These are phyloP conservation scores for Diaporthe caulivora DNA, from an alignment of 2,329 filamentous ascomycete genomes.

Conservation along the genomic window DNA sequence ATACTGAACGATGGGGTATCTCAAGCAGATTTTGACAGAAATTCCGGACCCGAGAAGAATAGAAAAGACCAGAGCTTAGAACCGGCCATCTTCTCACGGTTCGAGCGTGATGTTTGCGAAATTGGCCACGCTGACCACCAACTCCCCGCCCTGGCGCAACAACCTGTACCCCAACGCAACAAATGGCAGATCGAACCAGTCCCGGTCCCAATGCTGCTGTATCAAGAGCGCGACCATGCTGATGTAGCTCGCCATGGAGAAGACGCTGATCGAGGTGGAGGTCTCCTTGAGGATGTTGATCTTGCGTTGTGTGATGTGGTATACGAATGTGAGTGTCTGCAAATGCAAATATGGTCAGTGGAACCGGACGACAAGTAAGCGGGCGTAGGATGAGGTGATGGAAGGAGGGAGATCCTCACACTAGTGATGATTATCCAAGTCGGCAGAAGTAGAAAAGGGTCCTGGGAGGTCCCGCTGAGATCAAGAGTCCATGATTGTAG, in stretches of 20 bases:
- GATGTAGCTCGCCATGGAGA: slow-evolving; percentile 81
- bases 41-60: slow-evolving; percentile 7
- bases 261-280: slow-evolving; percentile 80
- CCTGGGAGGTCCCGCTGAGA: slow-evolving; percentile 76
- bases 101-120: slow-evolving; percentile 46
- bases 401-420: slow-evolving; percentile 56
- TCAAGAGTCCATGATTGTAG: slow-evolving; percentile 79
- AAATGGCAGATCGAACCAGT: slow-evolving; percentile 72
- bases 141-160: slow-evolving; percentile 48
- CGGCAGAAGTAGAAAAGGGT: slow-evolving; percentile 78
- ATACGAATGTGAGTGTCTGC: slow-evolving; percentile 78
- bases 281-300: slow-evolving; percentile 86
- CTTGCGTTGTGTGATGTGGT: slow-evolving; percentile 82
- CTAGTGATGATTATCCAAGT: slow-evolving; percentile 85
- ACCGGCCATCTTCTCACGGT: slow-evolving; percentile 33
- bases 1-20: slow-evolving; percentile 27
- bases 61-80: slow-evolving; percentile 11
- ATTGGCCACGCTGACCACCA: slow-evolving; percentile 47
- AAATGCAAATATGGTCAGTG: background rate
- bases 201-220: slow-evolving; percentile 74
- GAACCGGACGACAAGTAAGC: background rate
- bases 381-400: background rate
- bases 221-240: slow-evolving; percentile 78
- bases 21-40: slow-evolving; percentile 23
- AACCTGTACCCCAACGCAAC: slow-evolving; percentile 60